A percentile compares a stretch with the other conserved stretches of the same genome.
Evolutionary conservation across 306 rosid genomes (phyloP).

Genomic region (Ormosia semicastrata): DNA sequence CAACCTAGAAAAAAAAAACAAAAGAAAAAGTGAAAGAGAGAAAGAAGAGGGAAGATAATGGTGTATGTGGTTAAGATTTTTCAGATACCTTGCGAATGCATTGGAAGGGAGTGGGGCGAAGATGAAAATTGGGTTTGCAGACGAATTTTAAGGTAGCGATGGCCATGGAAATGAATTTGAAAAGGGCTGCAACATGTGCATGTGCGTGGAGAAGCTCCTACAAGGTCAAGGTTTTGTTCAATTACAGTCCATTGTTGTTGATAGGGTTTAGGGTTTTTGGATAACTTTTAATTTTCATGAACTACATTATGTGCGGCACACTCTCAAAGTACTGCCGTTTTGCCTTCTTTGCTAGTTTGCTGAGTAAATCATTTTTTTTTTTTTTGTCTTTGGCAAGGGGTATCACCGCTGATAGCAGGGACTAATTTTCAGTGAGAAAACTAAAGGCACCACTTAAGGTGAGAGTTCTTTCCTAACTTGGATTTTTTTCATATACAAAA

Average conservation of each 20-base stretch:
- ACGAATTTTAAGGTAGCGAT: slow-evolving; percentile 44
- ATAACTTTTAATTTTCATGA: neutral
- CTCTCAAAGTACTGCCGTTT: neutral
- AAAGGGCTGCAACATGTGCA: neutral
- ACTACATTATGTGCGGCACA: neutral
- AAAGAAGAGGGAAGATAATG: neutral
- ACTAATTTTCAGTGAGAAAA: too few species aligned
- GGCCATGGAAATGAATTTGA: slow-evolving; percentile 45
- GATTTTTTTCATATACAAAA: too few species aligned
- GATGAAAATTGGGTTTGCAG: slow-evolving; percentile 40
- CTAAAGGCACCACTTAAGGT: too few species aligned
- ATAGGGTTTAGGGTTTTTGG: slow-evolving; percentile 35
- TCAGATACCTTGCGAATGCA: slow-evolving; percentile 48
- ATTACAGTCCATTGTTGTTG: neutral
- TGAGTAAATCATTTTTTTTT: too few species aligned
- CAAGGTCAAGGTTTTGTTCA: neutral
- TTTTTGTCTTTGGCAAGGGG: too few species aligned
- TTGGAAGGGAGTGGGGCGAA: slow-evolving; percentile 42
- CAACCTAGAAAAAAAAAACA: slow-evolving; percentile 29
- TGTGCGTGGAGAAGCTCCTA: neutral
- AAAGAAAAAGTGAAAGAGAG: neutral
- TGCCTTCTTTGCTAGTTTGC: too few species aligned
- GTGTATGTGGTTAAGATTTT: neutral
- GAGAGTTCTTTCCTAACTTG: too few species aligned
- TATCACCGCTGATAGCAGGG: too few species aligned